phyloP scores from a whole-genome alignment of 129 eudicot genomes.

The Artemisia tridentata region DNA sequence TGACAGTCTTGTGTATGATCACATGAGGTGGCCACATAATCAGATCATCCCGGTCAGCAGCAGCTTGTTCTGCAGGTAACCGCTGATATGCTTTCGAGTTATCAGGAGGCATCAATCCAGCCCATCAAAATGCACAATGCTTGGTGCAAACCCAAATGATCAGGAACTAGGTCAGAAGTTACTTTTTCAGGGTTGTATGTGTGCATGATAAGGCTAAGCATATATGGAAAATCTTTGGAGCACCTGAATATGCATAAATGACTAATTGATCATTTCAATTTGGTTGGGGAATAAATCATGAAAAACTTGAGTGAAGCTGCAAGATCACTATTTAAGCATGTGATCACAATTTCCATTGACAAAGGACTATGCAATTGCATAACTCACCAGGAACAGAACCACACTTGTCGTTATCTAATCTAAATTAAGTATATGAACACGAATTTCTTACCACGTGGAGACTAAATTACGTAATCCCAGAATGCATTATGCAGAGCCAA shows the following conservation, averaged over 20 bases:
- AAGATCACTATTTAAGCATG: too few species aligned
- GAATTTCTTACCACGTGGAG: too few species aligned
- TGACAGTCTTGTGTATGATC: conserved; percentile 73
- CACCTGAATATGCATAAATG: conserved; percentile 74
- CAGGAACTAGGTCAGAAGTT: conserved; percentile 42
- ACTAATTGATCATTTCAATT: conserved; percentile 17
- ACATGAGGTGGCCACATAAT: conserved; percentile 96
- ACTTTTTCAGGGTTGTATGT: conserved; percentile 69
- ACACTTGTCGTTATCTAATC: too few species aligned
- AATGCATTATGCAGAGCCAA: too few species aligned
- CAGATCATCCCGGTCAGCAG: conserved; percentile 69
- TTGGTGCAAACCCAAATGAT: conserved; percentile 85
- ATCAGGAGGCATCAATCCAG: conserved; percentile 83
- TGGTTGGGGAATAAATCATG: too few species aligned
- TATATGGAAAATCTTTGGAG: conserved; percentile 70
- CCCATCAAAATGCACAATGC: conserved; percentile 88
- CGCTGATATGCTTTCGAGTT: conserved; percentile 70
- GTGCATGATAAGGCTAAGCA: conserved; percentile 82
- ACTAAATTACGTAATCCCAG: too few species aligned
- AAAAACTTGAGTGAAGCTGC: too few species aligned
- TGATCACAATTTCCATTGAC: too few species aligned
- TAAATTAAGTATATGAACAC: too few species aligned
- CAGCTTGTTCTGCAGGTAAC: conserved; percentile 71
- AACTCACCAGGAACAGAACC: too few species aligned
- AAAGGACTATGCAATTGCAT: too few species aligned